Evolutionary conservation across 1,284 basidiomycete species (phyloP), one percentile per base, ranked within the genome.

Genomic region (Inonotus hispidus): DNA sequence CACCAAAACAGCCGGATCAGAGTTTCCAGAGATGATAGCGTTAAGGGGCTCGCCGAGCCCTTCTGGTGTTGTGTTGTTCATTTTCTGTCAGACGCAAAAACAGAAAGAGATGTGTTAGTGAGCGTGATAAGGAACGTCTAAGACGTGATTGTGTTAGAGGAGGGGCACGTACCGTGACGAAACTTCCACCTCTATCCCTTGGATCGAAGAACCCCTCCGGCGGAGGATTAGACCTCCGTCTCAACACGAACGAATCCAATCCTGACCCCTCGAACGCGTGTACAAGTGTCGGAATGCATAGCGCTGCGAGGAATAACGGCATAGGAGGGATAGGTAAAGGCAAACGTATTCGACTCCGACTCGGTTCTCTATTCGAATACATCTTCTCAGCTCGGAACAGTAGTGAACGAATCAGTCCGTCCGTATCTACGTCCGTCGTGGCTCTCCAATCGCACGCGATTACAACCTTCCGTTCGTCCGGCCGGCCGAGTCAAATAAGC

Each of bases 31-130:
- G 35, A 98, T 75, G 69, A 98, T 93, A 59, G 83, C 80, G 67
- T 98, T 98, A 60, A 98, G 74, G 2, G 95, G 95, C 74, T 98
- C 95, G 45, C 92, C 91, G 58, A 91, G 82, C 7, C 92, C 91
- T 55, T 76, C 69, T 14, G 92, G 90, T 68, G 78, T 86, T 19
- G 93, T 88, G 38, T 76, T 70, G 58, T 82, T 76, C 25, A 89
- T 80, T 70, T 77, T 69, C 84, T 86, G 38, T 63, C 32, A 8
- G 8, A 50, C 56, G 58, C 38, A 50, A n/a, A 21, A 49, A 6
- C 35, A 2, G 27, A 47, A 19, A 8, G n/a, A n/a, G n/a, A n/a
- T n/a, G 16, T 43, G 11, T 21, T 21, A 19, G 19, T n/a, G 41
- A 25, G 23, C 23, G 53, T n/a, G 21, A 4, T 39, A 2, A 29